A percentile compares a stretch with the other conserved stretches of the same genome.
Evolutionary conservation across 371 early-diverging fungal species (phyloP).

Genomic region (Mortierella sp.): DNA sequence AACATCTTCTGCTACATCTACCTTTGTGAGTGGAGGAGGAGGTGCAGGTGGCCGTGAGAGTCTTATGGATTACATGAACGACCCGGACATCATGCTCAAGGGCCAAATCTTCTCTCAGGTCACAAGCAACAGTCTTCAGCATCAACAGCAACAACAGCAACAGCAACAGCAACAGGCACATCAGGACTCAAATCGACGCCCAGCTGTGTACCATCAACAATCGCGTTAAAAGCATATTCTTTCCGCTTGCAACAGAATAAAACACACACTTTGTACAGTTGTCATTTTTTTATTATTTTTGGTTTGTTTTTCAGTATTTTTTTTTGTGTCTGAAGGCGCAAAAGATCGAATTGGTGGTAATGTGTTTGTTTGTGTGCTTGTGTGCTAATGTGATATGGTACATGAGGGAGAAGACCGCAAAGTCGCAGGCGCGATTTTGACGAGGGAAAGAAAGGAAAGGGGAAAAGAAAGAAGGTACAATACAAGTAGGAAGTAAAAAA

Average conservation of each 20-base stretch:
- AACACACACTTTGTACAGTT: background rate
- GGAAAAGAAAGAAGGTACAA: background rate
- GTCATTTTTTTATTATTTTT: constrained; percentile 8
- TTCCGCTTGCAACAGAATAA: background rate
- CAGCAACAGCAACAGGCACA: background rate
- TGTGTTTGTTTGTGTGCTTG: background rate
- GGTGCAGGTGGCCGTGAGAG: constrained; percentile 6
- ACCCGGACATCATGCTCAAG: constrained; percentile 20
- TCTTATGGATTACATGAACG: constrained; percentile 22
- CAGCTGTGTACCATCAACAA: background rate
- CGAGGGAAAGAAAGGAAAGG: background rate
- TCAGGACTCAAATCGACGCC: background rate
- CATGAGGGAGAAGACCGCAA: background rate
- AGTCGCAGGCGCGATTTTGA: background rate
- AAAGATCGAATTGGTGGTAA: background rate
- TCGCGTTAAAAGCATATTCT: background rate
- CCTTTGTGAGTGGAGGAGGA: background rate
- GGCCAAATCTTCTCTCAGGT: constrained; percentile 38
- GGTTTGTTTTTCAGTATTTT: constrained; percentile 5
- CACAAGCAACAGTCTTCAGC: constrained; percentile 28
- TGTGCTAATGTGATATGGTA: background rate
- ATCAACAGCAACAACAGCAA: constrained; percentile 12
- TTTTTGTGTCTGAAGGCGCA: background rate
- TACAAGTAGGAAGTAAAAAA: background rate
- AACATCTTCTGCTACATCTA: too few species aligned